Percentiles rank a stretch among this genome's conserved stretches.
These are phyloP conservation scores for Amylocystis lapponica DNA, from an alignment of 768 basidiomycete genomes.

Conservation along the genomic window DNA sequence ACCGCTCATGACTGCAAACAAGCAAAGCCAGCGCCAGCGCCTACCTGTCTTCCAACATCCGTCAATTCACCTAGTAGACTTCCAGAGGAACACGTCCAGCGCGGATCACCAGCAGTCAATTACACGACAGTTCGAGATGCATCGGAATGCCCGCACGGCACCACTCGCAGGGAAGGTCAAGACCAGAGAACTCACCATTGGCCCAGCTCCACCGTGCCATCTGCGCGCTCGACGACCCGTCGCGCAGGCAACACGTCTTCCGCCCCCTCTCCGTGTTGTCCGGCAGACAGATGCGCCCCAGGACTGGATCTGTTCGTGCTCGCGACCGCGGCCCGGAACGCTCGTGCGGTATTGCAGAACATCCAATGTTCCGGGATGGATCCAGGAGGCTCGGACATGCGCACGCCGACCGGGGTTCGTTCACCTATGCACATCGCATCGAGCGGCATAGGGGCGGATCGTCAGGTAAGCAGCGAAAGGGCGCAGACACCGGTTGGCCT, in stretches of 20 bases:
- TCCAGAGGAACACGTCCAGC: not conserved
- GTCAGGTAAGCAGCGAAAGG: no score
- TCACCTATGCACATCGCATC: constrained; percentile 49
- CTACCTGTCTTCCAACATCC: constrained; percentile 62
- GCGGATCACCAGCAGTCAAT: not conserved
- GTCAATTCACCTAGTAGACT: constrained; percentile 72
- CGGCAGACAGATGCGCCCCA: constrained; percentile 13
- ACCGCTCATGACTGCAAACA: not conserved
- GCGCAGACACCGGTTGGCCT: no score
- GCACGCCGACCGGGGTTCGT: constrained; percentile 67
- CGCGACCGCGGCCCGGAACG: constrained; percentile 43
- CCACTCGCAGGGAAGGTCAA: no score
- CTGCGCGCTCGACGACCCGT: constrained; percentile 48
- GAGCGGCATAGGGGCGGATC: no score
- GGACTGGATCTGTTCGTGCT: constrained; percentile 15
- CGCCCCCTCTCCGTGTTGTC: not conserved
- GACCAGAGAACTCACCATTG: constrained; percentile 48
- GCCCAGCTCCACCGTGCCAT: constrained; percentile 49
- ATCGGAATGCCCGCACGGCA: no score
- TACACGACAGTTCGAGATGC: no score
- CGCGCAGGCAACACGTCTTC: constrained; percentile 31
- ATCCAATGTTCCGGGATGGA: constrained; percentile 66
- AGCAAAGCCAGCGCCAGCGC: constrained; percentile 3
- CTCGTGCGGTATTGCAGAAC: constrained; percentile 52
- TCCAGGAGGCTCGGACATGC: constrained; percentile 55